Evolutionary conservation across 78 protist species (phyloP).

Genomic region (Dictyostelium capitatum): DNA sequence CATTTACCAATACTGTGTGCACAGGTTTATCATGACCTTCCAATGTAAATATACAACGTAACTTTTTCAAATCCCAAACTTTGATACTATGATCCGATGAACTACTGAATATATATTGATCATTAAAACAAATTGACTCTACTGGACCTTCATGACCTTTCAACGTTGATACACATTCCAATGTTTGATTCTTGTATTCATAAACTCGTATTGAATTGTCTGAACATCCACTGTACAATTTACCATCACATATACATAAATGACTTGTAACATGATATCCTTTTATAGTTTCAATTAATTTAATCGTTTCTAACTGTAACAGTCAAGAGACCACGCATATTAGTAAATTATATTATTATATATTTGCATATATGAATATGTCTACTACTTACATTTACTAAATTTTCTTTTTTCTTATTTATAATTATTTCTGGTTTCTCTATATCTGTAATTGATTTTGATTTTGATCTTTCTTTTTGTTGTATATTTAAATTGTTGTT

Average conservation of each 20-base stretch:
- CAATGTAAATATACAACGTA: conserved; percentile 75
- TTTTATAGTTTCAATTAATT: conserved; percentile 50
- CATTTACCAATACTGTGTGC: conserved; percentile 50
- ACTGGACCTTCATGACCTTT: conserved; percentile 82
- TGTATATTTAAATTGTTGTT: neutral
- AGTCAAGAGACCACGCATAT: no score
- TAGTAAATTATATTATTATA: no score
- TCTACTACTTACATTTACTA: neutral
- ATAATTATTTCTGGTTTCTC: conserved; percentile 31
- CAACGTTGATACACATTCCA: conserved; percentile 41
- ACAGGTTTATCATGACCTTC: conserved; percentile 79
- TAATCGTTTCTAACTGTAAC: conserved; percentile 31
- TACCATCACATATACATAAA: conserved; percentile 50
- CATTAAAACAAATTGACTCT: conserved; percentile 75
- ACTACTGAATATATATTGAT: conserved; percentile 62
- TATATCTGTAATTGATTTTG: conserved; percentile 25
- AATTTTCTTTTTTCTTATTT: conserved; percentile 5
- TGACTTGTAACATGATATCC: conserved; percentile 50
- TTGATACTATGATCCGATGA: conserved; percentile 60
- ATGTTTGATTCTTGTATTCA: conserved; percentile 45
- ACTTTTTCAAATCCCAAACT: conserved; percentile 76
- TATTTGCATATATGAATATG: neutral
- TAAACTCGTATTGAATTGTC: conserved; percentile 70
- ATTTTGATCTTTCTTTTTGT: conserved; percentile 41
- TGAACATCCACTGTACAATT: conserved; percentile 58